Evolutionary conservation across 1,139 yeast genomes (phyloP), one percentile per base, ranked within the genome.

Genomic region (Chernovozyma aurita): DNA sequence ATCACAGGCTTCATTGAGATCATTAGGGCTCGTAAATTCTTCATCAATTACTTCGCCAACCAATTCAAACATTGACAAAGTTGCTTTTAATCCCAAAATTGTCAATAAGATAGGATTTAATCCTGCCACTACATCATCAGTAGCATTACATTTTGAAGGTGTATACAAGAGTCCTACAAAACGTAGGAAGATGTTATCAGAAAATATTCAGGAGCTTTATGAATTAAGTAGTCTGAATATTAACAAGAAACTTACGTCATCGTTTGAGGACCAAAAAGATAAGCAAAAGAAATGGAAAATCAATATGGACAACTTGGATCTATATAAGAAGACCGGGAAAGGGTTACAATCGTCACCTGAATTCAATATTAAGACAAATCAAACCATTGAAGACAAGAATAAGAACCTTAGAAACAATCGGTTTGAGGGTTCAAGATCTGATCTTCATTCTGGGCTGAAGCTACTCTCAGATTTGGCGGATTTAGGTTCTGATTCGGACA

Each of bases 71-170:
- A 11, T 14, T 28, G 47, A 62, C 16, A 52, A 52, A 32, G 52
- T 55, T 11, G 69, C 72, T 4, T 61, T 69, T 38, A 58, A 67
- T 13, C 54, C 59, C 33, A 59, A 63, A 5, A 56, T 70, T 39
- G 49, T 75, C 18, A 57, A 60, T 17, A 57, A 60, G 24, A 55
- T 75, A 27, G 81, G 82, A 2, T 75, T 70, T 48, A 80, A 76
- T 50, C 80, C 81, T 2, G 70, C 77, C 1, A 30, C 36, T 12
- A 18, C 21, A 4, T 32, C 32, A 15, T 17, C 18, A 11, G 14
- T 17, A 6, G 30, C 16, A 6, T 4, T 8, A 14, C 12, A 28
- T 21, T n/a, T 14, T 28, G 41, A 31, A 27, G 18, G 34, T 13
- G 31, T 35, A n/a, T 35, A 36, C 36, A 38, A 31, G 26, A 47